phyloP scores from a whole-genome alignment of 371 early-diverging fungal genomes.

The Basidiobolus meristosporus region DNA sequence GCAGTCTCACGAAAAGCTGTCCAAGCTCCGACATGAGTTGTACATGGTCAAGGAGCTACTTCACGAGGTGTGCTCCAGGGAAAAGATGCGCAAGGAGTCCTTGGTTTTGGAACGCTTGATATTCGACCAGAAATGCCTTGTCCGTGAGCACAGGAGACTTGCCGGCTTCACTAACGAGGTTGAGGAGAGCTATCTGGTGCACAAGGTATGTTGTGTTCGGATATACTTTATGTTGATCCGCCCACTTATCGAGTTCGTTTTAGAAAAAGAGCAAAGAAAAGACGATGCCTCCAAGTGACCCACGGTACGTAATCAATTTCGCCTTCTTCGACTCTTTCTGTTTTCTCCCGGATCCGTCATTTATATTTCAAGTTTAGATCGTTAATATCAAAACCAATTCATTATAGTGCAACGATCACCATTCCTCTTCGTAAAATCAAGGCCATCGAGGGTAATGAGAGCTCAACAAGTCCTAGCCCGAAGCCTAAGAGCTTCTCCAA shows the following conservation, averaged over 20 bases:
- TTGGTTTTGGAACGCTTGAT: constrained; percentile 39
- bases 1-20: constrained; percentile 62
- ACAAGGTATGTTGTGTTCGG: background rate
- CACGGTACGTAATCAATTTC: background rate
- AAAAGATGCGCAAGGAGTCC: constrained; percentile 46
- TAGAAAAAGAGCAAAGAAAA: constrained; percentile 1
- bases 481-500: constrained; percentile 7
- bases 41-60: constrained; percentile 47
- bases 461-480: constrained; percentile 6
- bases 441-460: too few relatives aligned
- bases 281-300: background rate
- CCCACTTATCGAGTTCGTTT: background rate
- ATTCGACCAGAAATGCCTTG: constrained; percentile 25
- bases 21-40: constrained; percentile 66
- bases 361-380: too few relatives aligned
- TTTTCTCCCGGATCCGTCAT: too few relatives aligned
- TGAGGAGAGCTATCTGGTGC: background rate
- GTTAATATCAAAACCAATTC: too few relatives aligned
- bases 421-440: too few relatives aligned
- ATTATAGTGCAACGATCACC: too few relatives aligned
- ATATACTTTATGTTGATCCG: background rate
- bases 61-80: constrained; percentile 64
- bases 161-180: constrained; percentile 18
- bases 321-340: too few relatives aligned
- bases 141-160: constrained; percentile 26